Evolutionary conservation across 306 rosid genomes (phyloP).

Genomic region (Dicorynia guianensis): DNA sequence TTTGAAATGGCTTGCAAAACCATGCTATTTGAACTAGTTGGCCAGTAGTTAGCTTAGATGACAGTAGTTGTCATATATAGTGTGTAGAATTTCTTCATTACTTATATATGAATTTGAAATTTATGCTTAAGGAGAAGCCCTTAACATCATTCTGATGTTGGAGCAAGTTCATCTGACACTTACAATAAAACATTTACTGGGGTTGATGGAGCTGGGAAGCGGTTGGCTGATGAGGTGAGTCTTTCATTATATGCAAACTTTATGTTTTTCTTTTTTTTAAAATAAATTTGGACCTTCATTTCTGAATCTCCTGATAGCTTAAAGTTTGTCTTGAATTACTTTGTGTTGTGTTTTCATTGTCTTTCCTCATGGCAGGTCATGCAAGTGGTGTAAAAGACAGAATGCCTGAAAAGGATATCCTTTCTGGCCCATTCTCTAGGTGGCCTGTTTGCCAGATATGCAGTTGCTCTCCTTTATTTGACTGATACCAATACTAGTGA

Average conservation of each 20-base stretch:
- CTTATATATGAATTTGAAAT: constrained; percentile 29
- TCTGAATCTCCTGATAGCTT: constrained; percentile 4
- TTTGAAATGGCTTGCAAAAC: constrained; percentile 35
- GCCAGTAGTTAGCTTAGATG: constrained; percentile 22
- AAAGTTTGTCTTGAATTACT: constrained; percentile 38
- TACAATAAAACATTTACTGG: constrained; percentile 89
- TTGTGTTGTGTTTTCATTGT: constrained; percentile 42
- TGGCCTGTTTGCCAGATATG: constrained; percentile 94
- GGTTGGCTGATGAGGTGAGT: constrained; percentile 94
- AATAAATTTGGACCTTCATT: constrained; percentile 25
- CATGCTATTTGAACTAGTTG: constrained; percentile 10
- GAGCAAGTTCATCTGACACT: constrained; percentile 89
- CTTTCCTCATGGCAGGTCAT: constrained; percentile 62
- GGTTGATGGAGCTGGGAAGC: constrained; percentile 94
- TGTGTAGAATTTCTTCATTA: constrained; percentile 31
- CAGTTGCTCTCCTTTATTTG: constrained; percentile 77
- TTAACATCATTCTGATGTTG: constrained; percentile 46
- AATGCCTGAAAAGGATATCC: constrained; percentile 80
- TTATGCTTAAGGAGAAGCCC: constrained; percentile 31
- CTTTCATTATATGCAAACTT: constrained; percentile 37
- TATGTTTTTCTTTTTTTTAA: too few species aligned
- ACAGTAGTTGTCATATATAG: constrained; percentile 1
- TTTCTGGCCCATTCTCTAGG: constrained; percentile 97
- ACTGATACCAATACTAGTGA: constrained; percentile 42
- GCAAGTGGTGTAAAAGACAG: constrained; percentile 78